Percentiles rank a stretch among this genome's conserved stretches.
Evolutionary conservation across 495 filamentous ascomycete genomes (phyloP).

Genomic region (Talaromyces stipitatus): DNA sequence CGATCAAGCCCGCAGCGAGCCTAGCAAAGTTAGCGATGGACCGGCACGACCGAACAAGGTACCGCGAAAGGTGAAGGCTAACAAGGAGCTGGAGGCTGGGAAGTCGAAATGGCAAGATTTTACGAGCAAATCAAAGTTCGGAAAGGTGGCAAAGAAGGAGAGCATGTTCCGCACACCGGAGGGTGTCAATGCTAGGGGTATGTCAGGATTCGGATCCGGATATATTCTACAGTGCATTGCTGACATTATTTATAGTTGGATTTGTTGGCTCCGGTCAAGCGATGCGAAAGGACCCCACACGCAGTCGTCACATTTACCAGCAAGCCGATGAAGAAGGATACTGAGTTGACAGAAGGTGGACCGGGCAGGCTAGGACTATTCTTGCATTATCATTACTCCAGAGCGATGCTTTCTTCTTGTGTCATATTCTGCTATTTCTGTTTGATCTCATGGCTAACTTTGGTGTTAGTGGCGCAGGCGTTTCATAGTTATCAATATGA

Average conservation of each 20-base stretch:
- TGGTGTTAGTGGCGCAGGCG: conserved; percentile 23
- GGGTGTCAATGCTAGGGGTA: conserved; percentile 78
- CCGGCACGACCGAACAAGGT: conserved; percentile 56
- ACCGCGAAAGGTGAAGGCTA: conserved; percentile 80
- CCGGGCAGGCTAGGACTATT: neutral
- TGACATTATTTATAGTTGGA: conserved; percentile 53
- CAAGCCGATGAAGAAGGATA: conserved; percentile 65
- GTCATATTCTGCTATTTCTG: conserved; percentile 6
- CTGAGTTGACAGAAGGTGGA: conserved; percentile 12
- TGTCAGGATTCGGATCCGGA: too few relatives aligned
- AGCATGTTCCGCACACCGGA: conserved; percentile 96
- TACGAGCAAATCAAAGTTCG: conserved; percentile 67
- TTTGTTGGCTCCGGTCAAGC: conserved; percentile 90
- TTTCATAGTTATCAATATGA: conserved; percentile 8
- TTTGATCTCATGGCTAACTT: conserved; percentile 27
- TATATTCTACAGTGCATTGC: too few relatives aligned
- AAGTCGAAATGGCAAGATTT: conserved; percentile 97
- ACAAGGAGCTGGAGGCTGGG: conserved; percentile 77
- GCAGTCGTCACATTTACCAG: conserved; percentile 82
- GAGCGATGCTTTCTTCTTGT: conserved; percentile 7
- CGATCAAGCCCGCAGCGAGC: conserved; percentile 59
- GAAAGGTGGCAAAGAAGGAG: conserved; percentile 71
- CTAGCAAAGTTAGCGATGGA: conserved; percentile 60
- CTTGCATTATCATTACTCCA: conserved; percentile 5
- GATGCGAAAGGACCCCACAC: conserved; percentile 84